Base-by-base conservation (phyloP, 352 stramenopile species). In the Pythium plurisporium region DNA sequence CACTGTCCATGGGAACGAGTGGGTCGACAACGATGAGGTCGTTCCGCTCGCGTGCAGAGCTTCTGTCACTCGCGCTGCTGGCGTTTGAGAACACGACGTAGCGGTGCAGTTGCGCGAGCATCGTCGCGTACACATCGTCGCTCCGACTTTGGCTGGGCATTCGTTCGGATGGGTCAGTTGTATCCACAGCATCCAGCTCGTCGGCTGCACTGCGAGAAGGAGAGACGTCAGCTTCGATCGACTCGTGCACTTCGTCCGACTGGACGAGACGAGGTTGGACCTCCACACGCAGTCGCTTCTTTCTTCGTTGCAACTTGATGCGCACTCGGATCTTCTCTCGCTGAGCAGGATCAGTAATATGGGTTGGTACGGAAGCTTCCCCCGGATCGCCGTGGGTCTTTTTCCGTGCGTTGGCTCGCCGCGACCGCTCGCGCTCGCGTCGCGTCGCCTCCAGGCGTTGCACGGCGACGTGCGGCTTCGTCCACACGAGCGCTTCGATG, bases 401-500 rank as follows among this genome's bases (percentile, higher is more conserved):
- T 11, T 33, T 44, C 38, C 26, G n/a, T 6, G 10, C 19, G 20
- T 17, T 34, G 34, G 40, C 20, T 46, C 42, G 34, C 4, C 34
- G 20, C 5, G 25, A 11, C 7, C 15, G 44, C 27, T 55, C 49
- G 31, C 22, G 43, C 5, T 54, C 19, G 2, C 5, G 34, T 14
- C 72, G 60, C 12, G 54, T 62, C 17, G 46, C 34, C 62, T 80
- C 72, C 55, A 62, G 46, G 15, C 61, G 53, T 40, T 73, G 37
- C 19, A 79, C 62, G 2, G 78, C 30, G 2, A 65, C 33, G 12
- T 80, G 65, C 3, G 75, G 73, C 15, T 63, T 63, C 41, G 65
- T 79, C 65, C 72, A 72, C 0, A 81, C 43, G 4, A 82, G 36
- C 30, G 71, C 49, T 11, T 73, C 62, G 11, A 65, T 26, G 25